Evolutionary conservation across 2,329 filamentous ascomycete genomes (phyloP), one percentile per base, ranked within the genome.

Genomic region (Ascochyta koolunga): DNA sequence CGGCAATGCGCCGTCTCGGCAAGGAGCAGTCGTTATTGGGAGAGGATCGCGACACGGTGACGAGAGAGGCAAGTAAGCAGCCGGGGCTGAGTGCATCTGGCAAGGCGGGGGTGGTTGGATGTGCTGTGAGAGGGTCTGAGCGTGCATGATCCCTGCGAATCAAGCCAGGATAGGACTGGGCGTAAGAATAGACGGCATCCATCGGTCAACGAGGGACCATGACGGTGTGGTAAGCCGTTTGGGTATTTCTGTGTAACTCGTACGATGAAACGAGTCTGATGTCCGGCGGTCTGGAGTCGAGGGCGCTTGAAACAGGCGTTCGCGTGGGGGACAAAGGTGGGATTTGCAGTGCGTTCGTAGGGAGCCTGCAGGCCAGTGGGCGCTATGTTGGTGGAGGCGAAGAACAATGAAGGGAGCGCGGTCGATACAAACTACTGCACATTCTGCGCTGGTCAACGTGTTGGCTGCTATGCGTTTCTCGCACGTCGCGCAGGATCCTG

Each of bases 81-180:
- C 56, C 61, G 64, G 63, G 68, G 67, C 67, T 66, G 66, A 68
- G 64, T 59, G 49, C 47, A 52, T 56, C 53, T 44, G 41, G 58
- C 48, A 49, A 54, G 49, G 60, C 46, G 59, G 56, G 56, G 50
- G 55, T 61, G 58, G 56, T 44, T 48, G 37, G 50, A 44, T 39
- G 40, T 39, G 48, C 37, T 45, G 51, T 55, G 48, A 59, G 58
- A 48, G 54, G 60, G 44, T 42, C 47, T 53, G 33, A 51, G 53
- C 58, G 50, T 57, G 52, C 56, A 61, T 51, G 36, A 60, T 54
- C 56, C 59, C 54, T 56, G 45, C 45, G 40, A 41, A 45, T 18
- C 35, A 49, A 19, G 50, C 45, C 50, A 49, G 50, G 37, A 31
- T 44, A 19, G 41, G 38, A 53, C 38, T 50, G 51, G 29, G 31